Evolutionary conservation across 1,139 yeast species (phyloP).

Genomic region (Debaryomycetaceae sp.): DNA sequence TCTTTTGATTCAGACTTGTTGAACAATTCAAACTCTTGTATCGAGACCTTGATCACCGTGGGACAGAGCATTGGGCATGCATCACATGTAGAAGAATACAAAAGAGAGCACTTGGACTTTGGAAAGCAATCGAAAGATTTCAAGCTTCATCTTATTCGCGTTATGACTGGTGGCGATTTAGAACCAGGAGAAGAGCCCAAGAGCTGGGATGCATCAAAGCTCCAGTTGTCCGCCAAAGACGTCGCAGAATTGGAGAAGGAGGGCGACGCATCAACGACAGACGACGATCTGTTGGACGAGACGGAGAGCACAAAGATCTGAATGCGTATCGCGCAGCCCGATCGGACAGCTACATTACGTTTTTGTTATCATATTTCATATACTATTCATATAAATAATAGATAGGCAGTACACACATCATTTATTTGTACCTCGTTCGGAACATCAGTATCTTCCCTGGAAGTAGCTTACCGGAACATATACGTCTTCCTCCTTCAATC

Average conservation of each 20-base stretch:
- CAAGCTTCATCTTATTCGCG: constrained; percentile 54
- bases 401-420: no score
- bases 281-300: not conserved
- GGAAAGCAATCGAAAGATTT: constrained; percentile 46
- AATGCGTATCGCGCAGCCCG: not conserved
- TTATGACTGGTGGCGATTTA: constrained; percentile 56
- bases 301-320: not conserved
- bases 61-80: constrained; percentile 92
- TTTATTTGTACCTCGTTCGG: no score
- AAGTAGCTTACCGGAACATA: constrained; percentile 30
- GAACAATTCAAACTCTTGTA: constrained; percentile 60
- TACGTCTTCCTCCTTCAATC: constrained; percentile 25
- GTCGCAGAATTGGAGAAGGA: constrained; percentile 6
- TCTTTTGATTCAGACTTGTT: constrained; percentile 71
- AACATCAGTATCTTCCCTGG: constrained; percentile 14
- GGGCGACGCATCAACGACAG: constrained; percentile 11
- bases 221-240: constrained; percentile 7
- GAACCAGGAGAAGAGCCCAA: constrained; percentile 26
- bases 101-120: constrained; percentile 46
- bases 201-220: constrained; percentile 34
- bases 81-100: constrained; percentile 45
- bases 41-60: constrained; percentile 82
- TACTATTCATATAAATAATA: no score
- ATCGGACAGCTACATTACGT: no score
- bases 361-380: no score